Evolutionary conservation across 257 asterid genomes (phyloP).

Genomic region (Phtheirospermum japonicum): DNA sequence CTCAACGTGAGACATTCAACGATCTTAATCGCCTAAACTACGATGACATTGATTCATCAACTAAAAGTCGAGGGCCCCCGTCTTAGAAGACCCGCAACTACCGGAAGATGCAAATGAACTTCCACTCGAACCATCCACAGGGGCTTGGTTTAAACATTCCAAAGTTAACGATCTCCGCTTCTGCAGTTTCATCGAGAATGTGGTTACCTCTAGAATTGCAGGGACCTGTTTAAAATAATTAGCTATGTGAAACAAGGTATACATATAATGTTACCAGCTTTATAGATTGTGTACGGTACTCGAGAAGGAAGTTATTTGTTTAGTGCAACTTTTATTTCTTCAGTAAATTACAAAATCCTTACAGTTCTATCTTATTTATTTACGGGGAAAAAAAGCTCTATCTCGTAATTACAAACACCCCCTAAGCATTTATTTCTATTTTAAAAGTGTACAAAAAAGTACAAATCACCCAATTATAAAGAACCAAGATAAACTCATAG

Average conservation of each 20-base stretch:
- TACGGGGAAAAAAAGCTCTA: too few relatives aligned
- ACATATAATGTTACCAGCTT: neutral
- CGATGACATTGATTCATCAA: neutral
- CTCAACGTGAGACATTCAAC: too few relatives aligned
- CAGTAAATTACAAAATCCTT: too few relatives aligned
- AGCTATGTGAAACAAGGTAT: neutral
- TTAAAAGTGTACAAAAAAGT: too few relatives aligned
- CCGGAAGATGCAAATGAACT: slow-evolving; percentile 70
- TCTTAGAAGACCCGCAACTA: slow-evolving; percentile 63
- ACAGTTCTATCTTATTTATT: too few relatives aligned
- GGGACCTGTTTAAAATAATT: slow-evolving; percentile 44
- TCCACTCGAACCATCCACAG: slow-evolving; percentile 90
- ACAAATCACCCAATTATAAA: too few relatives aligned
- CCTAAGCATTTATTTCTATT: too few relatives aligned
- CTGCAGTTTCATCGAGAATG: slow-evolving; percentile 80
- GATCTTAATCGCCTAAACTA: too few relatives aligned
- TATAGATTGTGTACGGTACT: neutral
- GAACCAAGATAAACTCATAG: too few relatives aligned
- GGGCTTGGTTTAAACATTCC: slow-evolving; percentile 95
- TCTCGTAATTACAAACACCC: too few relatives aligned
- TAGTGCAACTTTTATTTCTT: neutral
- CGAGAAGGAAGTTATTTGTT: neutral
- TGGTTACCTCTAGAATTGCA: slow-evolving; percentile 53
- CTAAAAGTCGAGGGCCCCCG: slow-evolving; percentile 76
- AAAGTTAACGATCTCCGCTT: slow-evolving; percentile 60